Percentiles rank a stretch among this genome's conserved stretches.
These are phyloP conservation scores for Thielaviopsis ethacetica DNA, from an alignment of 2,329 filamentous ascomycete genomes.

Conservation along the genomic window DNA sequence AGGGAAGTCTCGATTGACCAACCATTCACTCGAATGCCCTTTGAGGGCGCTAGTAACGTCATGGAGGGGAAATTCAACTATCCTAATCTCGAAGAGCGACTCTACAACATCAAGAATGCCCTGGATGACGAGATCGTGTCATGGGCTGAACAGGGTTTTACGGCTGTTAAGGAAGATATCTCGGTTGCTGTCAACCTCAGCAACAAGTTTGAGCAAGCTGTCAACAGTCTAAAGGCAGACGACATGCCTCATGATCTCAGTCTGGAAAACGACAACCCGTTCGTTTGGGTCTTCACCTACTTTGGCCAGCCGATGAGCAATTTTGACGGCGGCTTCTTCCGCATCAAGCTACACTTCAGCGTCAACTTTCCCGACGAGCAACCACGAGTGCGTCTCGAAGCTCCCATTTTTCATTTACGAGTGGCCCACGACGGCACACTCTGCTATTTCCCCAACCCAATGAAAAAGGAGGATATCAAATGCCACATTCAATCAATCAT, in stretches of 20 bases:
- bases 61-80: slow-evolving; percentile 88
- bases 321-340: slow-evolving; percentile 79
- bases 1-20: slow-evolving; percentile 46
- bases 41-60: slow-evolving; percentile 57
- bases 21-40: slow-evolving; percentile 67
- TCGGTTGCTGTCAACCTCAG: slow-evolving; percentile 68
- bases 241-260: slow-evolving; percentile 60
- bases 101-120: slow-evolving; percentile 50
- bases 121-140: slow-evolving; percentile 53
- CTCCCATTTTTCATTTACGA: slow-evolving; percentile 72
- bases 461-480: slow-evolving; percentile 55
- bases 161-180: slow-evolving; percentile 45
- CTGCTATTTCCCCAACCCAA: slow-evolving; percentile 56
- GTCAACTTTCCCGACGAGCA: slow-evolving; percentile 77
- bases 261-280: slow-evolving; percentile 68
- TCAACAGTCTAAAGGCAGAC: slow-evolving; percentile 54
- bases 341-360: slow-evolving; percentile 63
- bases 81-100: slow-evolving; percentile 49
- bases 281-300: slow-evolving; percentile 76
- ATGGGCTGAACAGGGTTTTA: slow-evolving; percentile 57
- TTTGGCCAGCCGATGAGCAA: slow-evolving; percentile 89
- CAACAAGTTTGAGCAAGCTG: slow-evolving; percentile 71
- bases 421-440: slow-evolving; percentile 66
- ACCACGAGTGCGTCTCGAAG: slow-evolving; percentile 67
- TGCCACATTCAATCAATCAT: slow-evolving; percentile 77